Evolutionary conservation across 805 yeast genomes (phyloP), one percentile per base, ranked within the genome.

Genomic region (Yarrowia porcina): DNA sequence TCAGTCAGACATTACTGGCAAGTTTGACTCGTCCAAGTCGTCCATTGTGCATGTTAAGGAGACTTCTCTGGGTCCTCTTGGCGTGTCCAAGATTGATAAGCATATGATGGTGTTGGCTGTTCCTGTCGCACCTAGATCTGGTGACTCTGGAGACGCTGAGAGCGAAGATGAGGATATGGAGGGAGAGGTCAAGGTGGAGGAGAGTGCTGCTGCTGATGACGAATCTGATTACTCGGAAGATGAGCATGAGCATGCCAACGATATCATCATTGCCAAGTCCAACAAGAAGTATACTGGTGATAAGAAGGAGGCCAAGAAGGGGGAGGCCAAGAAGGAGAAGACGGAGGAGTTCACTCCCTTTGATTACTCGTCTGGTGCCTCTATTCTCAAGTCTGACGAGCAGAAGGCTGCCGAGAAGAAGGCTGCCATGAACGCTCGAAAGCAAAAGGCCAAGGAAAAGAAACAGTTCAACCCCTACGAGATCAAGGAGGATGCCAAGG

Each of bases 321-420:
- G 9, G 5, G 47, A 18, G 7, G 18, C 18, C 21, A 18, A 54
- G 45, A 33, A 50, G 42, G 42, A 52, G 15, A 38, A 64, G 32
- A 41, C 27, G 8, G 61, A 47, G 21, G 38, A 62, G 8, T 65
- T 67, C 52, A 63, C 66, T 12, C 66, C 67, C 7, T 66, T 67
- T 38, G 75, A 73, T 56, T 73, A 71, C 64, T 65, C 47, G 18
- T 25, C 63, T 10, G 74, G 74, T 0, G 56, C 62, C 9, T 49
- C 66, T 1, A 70, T 72, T 6, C 64, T 72, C 49, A 66, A 61
- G n/a, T 23, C 64, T 11, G 47, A 44, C 44, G 63, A 36, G 12
- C 45, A 52, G 41, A 39, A 63, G 45, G 33, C 61, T 17, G 32
- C 27, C 18, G 52, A 59, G 33, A 60, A 25, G 32, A 60, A 54